These are phyloP conservation scores for Biscogniauxia marginata DNA, from an alignment of 2,329 filamentous ascomycete genomes.

Conservation along the genomic window DNA sequence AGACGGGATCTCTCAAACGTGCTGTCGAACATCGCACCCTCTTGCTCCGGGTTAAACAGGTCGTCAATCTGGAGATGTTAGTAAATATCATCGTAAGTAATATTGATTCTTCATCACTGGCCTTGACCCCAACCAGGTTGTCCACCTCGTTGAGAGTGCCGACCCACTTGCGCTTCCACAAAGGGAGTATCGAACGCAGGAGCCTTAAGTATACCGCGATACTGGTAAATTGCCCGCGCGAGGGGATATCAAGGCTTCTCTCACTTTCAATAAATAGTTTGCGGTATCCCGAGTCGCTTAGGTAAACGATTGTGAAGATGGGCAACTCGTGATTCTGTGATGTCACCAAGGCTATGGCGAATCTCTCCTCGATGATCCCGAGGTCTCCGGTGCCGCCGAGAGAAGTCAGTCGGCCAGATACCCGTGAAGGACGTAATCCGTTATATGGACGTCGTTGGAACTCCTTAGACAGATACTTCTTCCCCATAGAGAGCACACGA, in stretches of 20 bases:
- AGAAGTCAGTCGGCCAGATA: slow-evolving; percentile 9
- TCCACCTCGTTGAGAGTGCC: slow-evolving; percentile 1
- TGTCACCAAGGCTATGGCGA: slow-evolving; percentile 11
- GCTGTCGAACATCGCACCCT: slow-evolving; percentile 14
- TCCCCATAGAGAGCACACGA: slow-evolving; percentile 12
- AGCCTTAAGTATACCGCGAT: slow-evolving; percentile 13
- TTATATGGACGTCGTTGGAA: neutral
- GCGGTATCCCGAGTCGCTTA: slow-evolving; percentile 13
- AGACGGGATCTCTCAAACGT: slow-evolving; percentile 12
- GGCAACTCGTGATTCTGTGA: slow-evolving; percentile 11
- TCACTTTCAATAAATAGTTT: slow-evolving; percentile 16
- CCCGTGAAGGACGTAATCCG: slow-evolving; percentile 13
- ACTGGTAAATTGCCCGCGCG: slow-evolving; percentile 9
- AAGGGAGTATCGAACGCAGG: slow-evolving; percentile 6
- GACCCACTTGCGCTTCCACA: too few relatives aligned
- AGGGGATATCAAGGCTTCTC: slow-evolving; percentile 9
- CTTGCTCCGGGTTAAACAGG: slow-evolving; percentile 10
- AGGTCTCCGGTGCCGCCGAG: slow-evolving; percentile 9
- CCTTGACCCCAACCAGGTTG: neutral
- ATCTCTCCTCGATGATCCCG: slow-evolving; percentile 14
- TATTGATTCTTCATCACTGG: neutral
- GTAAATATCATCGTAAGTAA: neutral
- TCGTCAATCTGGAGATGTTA: slow-evolving; percentile 6
- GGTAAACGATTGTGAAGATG: slow-evolving; percentile 13
- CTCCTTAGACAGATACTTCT: slow-evolving; percentile 2